phyloP scores from a whole-genome alignment of 495 filamentous ascomycete species.

The Aspergillus panamensis region DNA sequence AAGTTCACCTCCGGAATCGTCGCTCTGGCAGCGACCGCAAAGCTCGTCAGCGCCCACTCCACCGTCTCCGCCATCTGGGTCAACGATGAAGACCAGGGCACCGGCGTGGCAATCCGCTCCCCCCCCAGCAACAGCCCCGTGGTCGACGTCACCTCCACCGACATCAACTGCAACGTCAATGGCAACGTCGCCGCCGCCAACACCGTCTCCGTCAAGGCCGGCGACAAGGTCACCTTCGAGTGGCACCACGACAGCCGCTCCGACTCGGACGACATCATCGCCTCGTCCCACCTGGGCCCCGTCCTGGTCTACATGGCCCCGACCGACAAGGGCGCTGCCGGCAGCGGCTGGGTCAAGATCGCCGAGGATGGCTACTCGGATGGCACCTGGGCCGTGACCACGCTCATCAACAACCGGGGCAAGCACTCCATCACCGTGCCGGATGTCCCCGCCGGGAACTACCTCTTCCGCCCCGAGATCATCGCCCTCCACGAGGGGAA shows the following conservation, averaged over 20 bases:
- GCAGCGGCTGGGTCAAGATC: constrained; percentile 25
- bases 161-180: constrained; percentile 29
- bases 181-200: constrained; percentile 19
- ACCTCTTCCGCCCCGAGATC: constrained; percentile 27
- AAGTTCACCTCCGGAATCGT: constrained; percentile 23
- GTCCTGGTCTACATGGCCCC: constrained; percentile 27
- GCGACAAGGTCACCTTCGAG: constrained; percentile 29
- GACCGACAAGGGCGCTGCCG: constrained; percentile 20
- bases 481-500: constrained; percentile 26
- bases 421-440: constrained; percentile 27
- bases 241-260: constrained; percentile 26
- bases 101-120: constrained; percentile 23
- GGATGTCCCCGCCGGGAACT: constrained; percentile 23
- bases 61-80: constrained; percentile 27
- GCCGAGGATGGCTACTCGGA: constrained; percentile 24
- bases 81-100: constrained; percentile 27
- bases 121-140: constrained; percentile 27
- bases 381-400: constrained; percentile 23
- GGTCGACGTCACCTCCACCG: constrained; percentile 23
- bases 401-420: constrained; percentile 23
- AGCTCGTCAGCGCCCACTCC: constrained; percentile 23
- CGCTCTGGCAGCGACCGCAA: constrained; percentile 29
- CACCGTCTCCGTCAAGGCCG: constrained; percentile 22
- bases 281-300: constrained; percentile 21
- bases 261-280: constrained; percentile 28